These are phyloP conservation scores for Chiua virens DNA, from an alignment of 768 basidiomycete genomes.

Conservation along the genomic window DNA sequence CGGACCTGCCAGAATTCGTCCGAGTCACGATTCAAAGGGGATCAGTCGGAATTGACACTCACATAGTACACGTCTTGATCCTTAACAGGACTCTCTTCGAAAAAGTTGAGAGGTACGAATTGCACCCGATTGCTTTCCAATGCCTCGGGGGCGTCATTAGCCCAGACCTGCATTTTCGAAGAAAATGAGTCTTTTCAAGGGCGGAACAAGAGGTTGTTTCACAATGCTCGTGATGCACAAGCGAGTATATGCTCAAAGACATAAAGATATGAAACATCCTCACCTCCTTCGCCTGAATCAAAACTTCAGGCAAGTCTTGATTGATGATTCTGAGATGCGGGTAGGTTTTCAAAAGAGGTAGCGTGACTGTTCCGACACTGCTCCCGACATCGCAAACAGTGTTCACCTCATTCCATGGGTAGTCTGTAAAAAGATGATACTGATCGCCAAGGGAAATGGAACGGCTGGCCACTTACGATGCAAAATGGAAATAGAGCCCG, in stretches of 20 bases:
- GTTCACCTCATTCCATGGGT: too few relatives aligned
- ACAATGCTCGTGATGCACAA: too few relatives aligned
- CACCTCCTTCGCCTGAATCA: slow-evolving; percentile 20
- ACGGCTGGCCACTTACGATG: slow-evolving; percentile 11
- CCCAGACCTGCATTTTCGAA: slow-evolving; percentile 18
- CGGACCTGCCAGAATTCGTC: slow-evolving; percentile 10
- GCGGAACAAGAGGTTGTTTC: too few relatives aligned
- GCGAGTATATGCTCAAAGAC: background rate
- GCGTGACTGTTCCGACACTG: slow-evolving; percentile 31
- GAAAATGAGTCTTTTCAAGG: too few relatives aligned
- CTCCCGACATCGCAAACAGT: slow-evolving; percentile 37
- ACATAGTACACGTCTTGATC: slow-evolving; percentile 35
- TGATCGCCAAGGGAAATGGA: slow-evolving; percentile 6
- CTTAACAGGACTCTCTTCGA: slow-evolving; percentile 26
- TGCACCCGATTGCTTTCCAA: slow-evolving; percentile 24
- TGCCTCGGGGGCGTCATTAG: slow-evolving; percentile 24
- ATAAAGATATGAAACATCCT: background rate
- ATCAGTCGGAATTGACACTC: background rate
- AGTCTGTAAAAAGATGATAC: background rate
- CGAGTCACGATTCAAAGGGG: background rate
- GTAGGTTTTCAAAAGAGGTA: slow-evolving; percentile 29
- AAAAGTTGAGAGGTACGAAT: slow-evolving; percentile 32
- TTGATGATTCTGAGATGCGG: slow-evolving; percentile 31
- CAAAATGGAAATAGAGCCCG: slow-evolving; percentile 25
- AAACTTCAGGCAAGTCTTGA: slow-evolving; percentile 30